phyloP scores from a whole-genome alignment of 2,329 filamentous ascomycete genomes.

The Venturiaceae sp. region DNA sequence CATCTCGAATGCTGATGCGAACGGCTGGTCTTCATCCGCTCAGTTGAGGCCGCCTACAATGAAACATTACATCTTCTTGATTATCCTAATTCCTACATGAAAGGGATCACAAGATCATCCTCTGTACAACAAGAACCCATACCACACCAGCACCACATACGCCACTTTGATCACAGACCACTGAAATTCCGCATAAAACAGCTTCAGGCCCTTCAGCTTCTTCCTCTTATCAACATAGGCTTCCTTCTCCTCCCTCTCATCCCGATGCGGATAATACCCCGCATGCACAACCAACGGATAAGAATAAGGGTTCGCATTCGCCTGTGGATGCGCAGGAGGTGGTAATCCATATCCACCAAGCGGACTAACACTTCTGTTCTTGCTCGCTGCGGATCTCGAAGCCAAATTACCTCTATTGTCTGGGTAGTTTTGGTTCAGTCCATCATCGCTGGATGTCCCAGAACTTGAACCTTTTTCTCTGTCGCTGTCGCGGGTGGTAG shows the following conservation, averaged over 20 bases:
- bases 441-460: conserved; percentile 4
- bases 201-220: conserved; percentile 25
- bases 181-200: conserved; percentile 52
- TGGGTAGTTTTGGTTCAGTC: conserved; percentile 6
- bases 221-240: conserved; percentile 19
- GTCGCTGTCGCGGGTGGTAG: conserved; percentile 15
- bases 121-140: conserved; percentile 35
- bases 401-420: conserved; percentile 14
- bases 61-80: too few species aligned
- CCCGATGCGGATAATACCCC: conserved; percentile 25
- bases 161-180: conserved; percentile 52
- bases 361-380: conserved; percentile 29
- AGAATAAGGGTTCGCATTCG: conserved; percentile 13
- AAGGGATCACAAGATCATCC: too few species aligned
- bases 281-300: conserved; percentile 31
- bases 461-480: conserved; percentile 17
- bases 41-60: too few species aligned
- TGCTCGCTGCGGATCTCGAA: conserved; percentile 17
- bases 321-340: not conserved
- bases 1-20: too few species aligned
- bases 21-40: too few species aligned
- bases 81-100: too few species aligned
- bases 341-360: conserved; percentile 20
- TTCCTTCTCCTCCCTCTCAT: conserved; percentile 19
- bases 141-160: conserved; percentile 54